These are phyloP conservation scores for Aspergillus sergii DNA, from an alignment of 2,329 filamentous ascomycete species.

Conservation along the genomic window DNA sequence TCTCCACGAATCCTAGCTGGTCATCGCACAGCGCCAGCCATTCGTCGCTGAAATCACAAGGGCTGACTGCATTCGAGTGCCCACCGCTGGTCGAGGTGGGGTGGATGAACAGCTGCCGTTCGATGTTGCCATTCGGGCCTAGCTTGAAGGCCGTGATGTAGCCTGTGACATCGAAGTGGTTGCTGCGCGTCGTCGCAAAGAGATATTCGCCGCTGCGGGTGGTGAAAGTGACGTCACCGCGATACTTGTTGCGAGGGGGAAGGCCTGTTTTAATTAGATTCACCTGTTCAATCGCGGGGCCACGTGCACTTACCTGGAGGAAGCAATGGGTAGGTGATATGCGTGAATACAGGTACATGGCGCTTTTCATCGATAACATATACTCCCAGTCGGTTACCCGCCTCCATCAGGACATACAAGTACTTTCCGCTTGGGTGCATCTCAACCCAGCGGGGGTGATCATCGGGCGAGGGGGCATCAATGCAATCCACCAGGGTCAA, in stretches of 20 bases:
- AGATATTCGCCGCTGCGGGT: constrained; percentile 72
- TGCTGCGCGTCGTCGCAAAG: constrained; percentile 81
- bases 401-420: constrained; percentile 86
- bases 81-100: constrained; percentile 86
- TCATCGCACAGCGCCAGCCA: constrained; percentile 91
- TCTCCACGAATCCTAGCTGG: constrained; percentile 82
- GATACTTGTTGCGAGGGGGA: constrained; percentile 63
- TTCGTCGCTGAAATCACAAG: constrained; percentile 81
- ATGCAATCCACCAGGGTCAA: constrained; percentile 72
- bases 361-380: constrained; percentile 77
- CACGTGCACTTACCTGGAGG: constrained; percentile 64
- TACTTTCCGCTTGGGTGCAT: constrained; percentile 77
- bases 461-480: constrained; percentile 68
- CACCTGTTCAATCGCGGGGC: constrained; percentile 1
- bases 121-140: constrained; percentile 68
- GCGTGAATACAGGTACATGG: constrained; percentile 76
- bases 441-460: constrained; percentile 87
- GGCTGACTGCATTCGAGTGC: constrained; percentile 84
- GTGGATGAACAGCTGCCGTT: constrained; percentile 76
- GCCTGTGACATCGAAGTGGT: constrained; percentile 73
- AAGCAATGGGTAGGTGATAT: constrained; percentile 75
- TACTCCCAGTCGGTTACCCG: constrained; percentile 79
- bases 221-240: constrained; percentile 79
- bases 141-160: constrained; percentile 83
- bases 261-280: constrained; percentile 26